Evolutionary conservation across 2,329 filamentous ascomycete genomes (phyloP), one percentile per base, ranked within the genome.

Genomic region (Colletotrichum sidae): DNA sequence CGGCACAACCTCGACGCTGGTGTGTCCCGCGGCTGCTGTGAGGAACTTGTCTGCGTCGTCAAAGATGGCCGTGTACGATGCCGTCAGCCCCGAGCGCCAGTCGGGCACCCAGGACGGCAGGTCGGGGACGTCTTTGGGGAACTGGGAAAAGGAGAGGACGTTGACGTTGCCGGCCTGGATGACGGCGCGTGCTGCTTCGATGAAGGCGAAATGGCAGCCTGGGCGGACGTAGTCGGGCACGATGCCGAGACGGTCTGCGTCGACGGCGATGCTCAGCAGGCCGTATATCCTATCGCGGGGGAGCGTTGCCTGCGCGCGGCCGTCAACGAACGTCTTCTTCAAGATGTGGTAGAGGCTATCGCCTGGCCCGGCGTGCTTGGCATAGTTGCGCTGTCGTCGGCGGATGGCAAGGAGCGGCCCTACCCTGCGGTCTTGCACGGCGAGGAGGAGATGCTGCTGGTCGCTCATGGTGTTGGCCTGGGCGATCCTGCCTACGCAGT

Each of bases 21-120:
- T 64, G 13, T 60, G 41, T 7, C 65, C 64, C n/a, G 46, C 8
- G 1, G 65, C 59, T 12, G 39, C 15, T 4, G 54, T 17, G 8
- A 47, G 42, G 9, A 55, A 60, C n/a, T 42, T 35, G 10, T 58
- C 55, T 3, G 38, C 52, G 38, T 52, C 41, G 15, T 65, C 64
- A 15, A 46, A 56, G 6, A 33, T 37, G 33, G 39, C 39, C 17
- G 53, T 41, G 50, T 57, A 67, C 3, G 60, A 65, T 5, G 8
- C 46, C 9, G 17, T 12, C 37, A 65, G 41, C 7, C 41, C 56
- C 37, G 62, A 25, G 13, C 75, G 71, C 78, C 77, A 79, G 69
- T 79, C 77, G 1, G 77, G 77, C 34, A 77, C 77, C 77, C 77
- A 79, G 0, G 76, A 75, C 1, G 77, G 77, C 4, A 79, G 34